A percentile compares a stretch with the other conserved stretches of the same genome.
Evolutionary conservation across 257 asterid species (phyloP).

Genomic region (Knoxia roxburghii): DNA sequence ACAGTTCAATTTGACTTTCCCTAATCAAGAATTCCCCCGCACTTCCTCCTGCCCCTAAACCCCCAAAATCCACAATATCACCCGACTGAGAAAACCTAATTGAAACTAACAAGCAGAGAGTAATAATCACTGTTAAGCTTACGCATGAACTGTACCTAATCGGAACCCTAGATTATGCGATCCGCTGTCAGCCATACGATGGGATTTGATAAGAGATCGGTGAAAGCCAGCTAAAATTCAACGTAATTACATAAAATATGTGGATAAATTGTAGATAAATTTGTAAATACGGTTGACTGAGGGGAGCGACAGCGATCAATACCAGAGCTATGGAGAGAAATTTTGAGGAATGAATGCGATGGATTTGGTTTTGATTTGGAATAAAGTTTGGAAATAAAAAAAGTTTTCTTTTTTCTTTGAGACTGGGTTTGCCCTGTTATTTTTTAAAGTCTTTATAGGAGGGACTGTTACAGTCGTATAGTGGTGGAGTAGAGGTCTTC

Average conservation of each 20-base stretch:
- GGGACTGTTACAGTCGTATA: no score
- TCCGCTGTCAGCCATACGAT: constrained; percentile 30
- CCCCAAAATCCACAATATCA: background rate
- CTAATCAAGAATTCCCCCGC: background rate
- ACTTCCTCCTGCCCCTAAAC: background rate
- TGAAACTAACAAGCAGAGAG: background rate
- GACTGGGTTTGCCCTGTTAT: no score
- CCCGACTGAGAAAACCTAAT: background rate
- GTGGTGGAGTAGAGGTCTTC: no score
- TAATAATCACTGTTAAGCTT: background rate
- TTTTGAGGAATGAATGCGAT: constrained; percentile 10
- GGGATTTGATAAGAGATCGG: constrained; percentile 4
- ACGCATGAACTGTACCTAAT: background rate
- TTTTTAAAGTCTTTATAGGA: no score
- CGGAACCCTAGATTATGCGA: constrained; percentile 18
- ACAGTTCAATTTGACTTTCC: background rate
- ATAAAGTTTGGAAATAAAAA: background rate
- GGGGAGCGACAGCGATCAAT: background rate
- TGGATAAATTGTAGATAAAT: background rate
- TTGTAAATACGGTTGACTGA: background rate
- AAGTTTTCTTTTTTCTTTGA: background rate
- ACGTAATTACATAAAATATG: constrained; percentile 1
- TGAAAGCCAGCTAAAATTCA: constrained; percentile 3
- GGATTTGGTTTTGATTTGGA: constrained; percentile 11
- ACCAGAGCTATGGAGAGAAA: background rate